Percentiles rank a stretch among this genome's conserved stretches.
phyloP scores from a whole-genome alignment of 73 alveolate genomes.

The Tetrahymena elliotti region DNA sequence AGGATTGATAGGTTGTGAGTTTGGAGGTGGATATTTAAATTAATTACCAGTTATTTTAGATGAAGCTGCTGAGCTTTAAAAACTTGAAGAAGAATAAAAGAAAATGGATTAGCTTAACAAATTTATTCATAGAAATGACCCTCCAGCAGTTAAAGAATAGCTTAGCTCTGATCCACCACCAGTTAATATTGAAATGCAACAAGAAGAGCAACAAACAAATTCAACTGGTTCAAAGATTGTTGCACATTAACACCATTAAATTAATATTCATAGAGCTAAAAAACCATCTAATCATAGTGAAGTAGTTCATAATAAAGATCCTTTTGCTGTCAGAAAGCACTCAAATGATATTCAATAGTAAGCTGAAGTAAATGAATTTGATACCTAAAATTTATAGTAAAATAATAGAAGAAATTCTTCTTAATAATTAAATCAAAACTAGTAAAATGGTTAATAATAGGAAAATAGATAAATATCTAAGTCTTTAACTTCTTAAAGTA shows the following conservation, averaged over 20 bases:
- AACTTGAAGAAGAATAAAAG: neutral
- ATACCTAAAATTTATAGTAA: neutral
- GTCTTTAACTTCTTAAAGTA: neutral
- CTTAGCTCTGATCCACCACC: neutral
- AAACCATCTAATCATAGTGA: neutral
- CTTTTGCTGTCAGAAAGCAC: neutral
- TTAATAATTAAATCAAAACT: neutral
- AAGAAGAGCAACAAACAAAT: neutral
- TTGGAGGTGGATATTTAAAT: neutral
- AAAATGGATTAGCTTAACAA: neutral
- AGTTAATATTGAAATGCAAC: neutral
- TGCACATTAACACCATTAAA: neutral
- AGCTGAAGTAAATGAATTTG: neutral
- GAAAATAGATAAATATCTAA: neutral
- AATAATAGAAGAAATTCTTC: neutral
- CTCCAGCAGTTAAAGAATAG: neutral
- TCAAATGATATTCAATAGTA: neutral
- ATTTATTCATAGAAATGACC: neutral
- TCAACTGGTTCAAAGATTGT: neutral
- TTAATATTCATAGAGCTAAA: neutral
- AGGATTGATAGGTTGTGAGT: neutral
- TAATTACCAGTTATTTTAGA: neutral
- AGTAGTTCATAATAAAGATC: neutral
- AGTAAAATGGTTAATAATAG: neutral
- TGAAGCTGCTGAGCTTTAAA: neutral